Evolutionary conservation across 2,329 filamentous ascomycete species (phyloP).

Genomic region (Aurifilum marmelostoma): DNA sequence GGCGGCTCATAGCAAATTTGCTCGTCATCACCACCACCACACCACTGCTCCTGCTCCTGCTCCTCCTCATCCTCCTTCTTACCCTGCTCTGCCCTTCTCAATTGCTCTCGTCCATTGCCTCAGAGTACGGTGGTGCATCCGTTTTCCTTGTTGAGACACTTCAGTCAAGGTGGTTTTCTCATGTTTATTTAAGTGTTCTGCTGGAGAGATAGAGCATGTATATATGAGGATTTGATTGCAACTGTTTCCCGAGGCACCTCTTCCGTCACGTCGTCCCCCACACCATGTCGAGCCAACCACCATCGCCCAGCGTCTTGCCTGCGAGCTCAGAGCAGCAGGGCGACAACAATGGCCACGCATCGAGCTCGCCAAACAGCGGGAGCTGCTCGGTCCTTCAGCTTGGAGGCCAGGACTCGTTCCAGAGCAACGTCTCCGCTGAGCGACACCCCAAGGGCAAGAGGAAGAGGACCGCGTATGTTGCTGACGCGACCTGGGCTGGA

Average conservation of each 20-base stretch:
- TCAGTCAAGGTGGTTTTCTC: slow-evolving; percentile 21
- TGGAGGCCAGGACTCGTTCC: slow-evolving; percentile 22
- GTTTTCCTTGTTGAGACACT: slow-evolving; percentile 17
- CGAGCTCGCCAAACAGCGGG: slow-evolving; percentile 28
- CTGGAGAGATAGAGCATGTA: slow-evolving; percentile 15
- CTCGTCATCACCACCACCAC: slow-evolving; percentile 12
- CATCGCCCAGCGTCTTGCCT: slow-evolving; percentile 23
- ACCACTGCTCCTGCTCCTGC: slow-evolving; percentile 9
- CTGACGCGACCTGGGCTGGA: slow-evolving; percentile 13
- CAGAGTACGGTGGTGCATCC: slow-evolving; percentile 16
- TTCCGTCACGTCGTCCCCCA: not conserved
- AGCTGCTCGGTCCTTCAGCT: slow-evolving; percentile 19
- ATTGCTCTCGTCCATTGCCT: slow-evolving; percentile 19
- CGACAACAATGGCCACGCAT: slow-evolving; percentile 13
- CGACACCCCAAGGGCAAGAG: slow-evolving; percentile 63
- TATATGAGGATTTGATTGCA: slow-evolving; percentile 9
- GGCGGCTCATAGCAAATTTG: slow-evolving; percentile 26
- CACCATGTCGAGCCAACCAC: slow-evolving; percentile 27
- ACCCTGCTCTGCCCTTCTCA: slow-evolving; percentile 8
- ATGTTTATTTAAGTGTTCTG: not conserved
- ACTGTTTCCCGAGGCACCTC: not conserved
- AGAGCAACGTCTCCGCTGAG: slow-evolving; percentile 35
- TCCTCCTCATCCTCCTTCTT: slow-evolving; percentile 7
- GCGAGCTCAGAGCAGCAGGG: slow-evolving; percentile 23
- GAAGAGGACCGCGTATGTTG: slow-evolving; percentile 65